A percentile compares a stretch with the other conserved stretches of the same genome.
Conservation (phyloP, 139 green algal genomes). For the Tetraselmis striata region DNA sequence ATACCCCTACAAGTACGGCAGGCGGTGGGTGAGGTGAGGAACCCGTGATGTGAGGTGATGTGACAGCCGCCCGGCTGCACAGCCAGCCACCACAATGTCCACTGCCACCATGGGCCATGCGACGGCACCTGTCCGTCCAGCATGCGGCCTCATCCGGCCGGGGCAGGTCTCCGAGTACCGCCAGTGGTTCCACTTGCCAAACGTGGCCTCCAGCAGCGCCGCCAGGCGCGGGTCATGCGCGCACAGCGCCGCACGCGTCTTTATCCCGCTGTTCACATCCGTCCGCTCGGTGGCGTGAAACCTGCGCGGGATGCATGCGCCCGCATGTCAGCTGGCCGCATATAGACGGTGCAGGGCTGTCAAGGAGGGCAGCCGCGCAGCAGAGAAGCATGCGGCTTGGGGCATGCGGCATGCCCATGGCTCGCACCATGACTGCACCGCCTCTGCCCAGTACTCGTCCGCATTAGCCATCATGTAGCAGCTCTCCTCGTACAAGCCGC, state of each 20-base stretch:
- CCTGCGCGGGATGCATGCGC: constrained; percentile 9
- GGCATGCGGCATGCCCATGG: too few species aligned
- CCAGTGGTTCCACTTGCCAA: constrained; percentile 45
- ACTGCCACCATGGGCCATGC: too few species aligned
- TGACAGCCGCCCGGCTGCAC: too few species aligned
- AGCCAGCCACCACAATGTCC: too few species aligned
- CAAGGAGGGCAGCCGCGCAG: too few species aligned
- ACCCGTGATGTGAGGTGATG: too few species aligned
- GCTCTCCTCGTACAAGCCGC: background rate
- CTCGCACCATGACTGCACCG: constrained; percentile 56
- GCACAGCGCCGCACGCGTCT: constrained; percentile 48
- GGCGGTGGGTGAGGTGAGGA: too few species aligned
- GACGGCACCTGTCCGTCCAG: too few species aligned
- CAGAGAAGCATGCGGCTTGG: too few species aligned
- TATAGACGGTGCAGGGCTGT: too few species aligned
- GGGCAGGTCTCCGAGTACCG: constrained; percentile 45
- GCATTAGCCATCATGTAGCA: constrained; percentile 61
- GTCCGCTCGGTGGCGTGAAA: constrained; percentile 54
- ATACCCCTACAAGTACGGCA: too few species aligned
- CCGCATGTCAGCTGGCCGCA: too few species aligned
- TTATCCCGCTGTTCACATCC: constrained; percentile 70
- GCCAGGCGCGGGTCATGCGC: constrained; percentile 51
- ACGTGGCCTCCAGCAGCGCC: constrained; percentile 39
- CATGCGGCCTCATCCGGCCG: background rate
- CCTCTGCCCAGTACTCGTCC: constrained; percentile 77